Base-by-base conservation (phyloP, 2,329 filamentous ascomycete species). In the Epicoccum nigrum region DNA sequence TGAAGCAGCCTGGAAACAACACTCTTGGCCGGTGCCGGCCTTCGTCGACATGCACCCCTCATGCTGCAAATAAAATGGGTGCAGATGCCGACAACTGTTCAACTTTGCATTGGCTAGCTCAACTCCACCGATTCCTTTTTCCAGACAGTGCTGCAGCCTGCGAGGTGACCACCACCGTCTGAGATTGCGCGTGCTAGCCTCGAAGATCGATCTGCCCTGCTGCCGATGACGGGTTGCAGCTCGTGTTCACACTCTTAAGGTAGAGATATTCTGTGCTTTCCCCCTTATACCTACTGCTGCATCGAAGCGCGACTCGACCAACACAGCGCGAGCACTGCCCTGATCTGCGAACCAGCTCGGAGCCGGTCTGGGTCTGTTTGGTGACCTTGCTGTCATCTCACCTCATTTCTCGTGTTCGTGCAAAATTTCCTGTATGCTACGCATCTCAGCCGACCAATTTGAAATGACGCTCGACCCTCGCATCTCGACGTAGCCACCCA, bases 401-500 rank as follows among this genome's bases (percentile, higher is more conserved):
- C 38, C 25, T 34, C 32, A 34, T 23, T 28, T 30, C 38, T 21
- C 13, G 15, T 8, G 32, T 39, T 47, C 12, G 25, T 7, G n/a
- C 4, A 20, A 23, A 8, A 9, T 20, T 20, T 35, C 20, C 19
- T 23, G 15, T 4, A 30, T 9, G 20, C 19, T 30, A 39, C 34
- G 40, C 40, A 45, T 45, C n/a, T 37, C 21, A 25, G 7, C 17
- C 16, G 38, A 49, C 32, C 20, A 34, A 43, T 31, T n/a, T 34
- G 38, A 44, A 28, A 41, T 46, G 27, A 42, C 31, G 11, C 34
- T 31, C 33, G n/a, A 30, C 35, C 44, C 49, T 53, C 39, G 40
- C 32, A 57, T 43, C 44, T 54, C 43, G 16, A 17, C 20, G 35
- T 37, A 48, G 38, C 58, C 60, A 62, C 42, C 55, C 54, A 49